Evolutionary conservation across 2,329 filamentous ascomycete genomes (phyloP), one percentile per base, ranked within the genome.

Genomic region (Xylaria multiplex): DNA sequence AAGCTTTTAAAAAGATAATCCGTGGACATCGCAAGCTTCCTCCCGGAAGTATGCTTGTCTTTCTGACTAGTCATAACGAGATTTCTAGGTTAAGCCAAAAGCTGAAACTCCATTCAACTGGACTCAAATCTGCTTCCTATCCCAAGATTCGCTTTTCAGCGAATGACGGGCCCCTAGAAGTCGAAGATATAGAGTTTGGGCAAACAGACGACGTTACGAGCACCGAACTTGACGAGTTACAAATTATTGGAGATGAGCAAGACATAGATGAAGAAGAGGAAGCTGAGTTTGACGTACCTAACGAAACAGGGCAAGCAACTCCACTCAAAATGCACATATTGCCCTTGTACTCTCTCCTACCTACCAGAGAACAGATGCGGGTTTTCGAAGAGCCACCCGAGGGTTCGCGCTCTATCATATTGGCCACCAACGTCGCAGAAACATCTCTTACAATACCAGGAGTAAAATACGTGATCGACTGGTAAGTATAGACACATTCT

Each of bases 401-500:
- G 62, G 92, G 91, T 16, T 91, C 91, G 8, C 89, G 96, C 8
- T 86, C 96, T 27, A 92, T 99, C 58, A 91, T 99, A 3, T 81
- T 99, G 46, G 93, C 96, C 0, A 99, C 96, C 49, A 99, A 99
- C 78, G 93, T 99, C 50, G 96, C 96, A 0, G 96, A 99, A 79
- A 99, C 96, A 0, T 96, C 92, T 86, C 85, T 99, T 76, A 99
- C 96, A 0, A 99, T 99, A 6, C 69, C 96, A 0, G 94, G 93
- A 1, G 94, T 97, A 67, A 89, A 93, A 66, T 99, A 97, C 75
- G 96, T 99, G 8, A 97, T 99, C 56, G 74, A 75, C 43, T 71
- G 68, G 68, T 70, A 64, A 62, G 68, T 45, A 43, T 16, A 57
- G 35, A 6, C n/a, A 14, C 19, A n/a, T 22, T 13, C 19, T 46